Conservation (phyloP, 768 basidiomycete genomes). For the Hypholoma fasciculare region DNA sequence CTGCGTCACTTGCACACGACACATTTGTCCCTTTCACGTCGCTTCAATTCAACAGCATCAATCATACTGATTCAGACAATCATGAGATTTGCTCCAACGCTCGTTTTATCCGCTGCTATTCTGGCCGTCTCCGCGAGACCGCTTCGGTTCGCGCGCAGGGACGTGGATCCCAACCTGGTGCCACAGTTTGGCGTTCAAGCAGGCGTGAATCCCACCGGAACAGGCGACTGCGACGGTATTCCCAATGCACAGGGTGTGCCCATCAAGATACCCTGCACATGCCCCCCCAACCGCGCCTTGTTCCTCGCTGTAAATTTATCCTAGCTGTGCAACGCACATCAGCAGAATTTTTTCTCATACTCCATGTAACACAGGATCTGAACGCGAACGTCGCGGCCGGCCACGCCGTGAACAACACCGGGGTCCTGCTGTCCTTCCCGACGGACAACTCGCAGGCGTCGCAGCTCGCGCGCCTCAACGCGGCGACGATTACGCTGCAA, state of each 20-base stretch:
- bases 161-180: conserved; percentile 41
- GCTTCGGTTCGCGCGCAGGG: conserved; percentile 33
- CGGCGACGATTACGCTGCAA: conserved; percentile 65
- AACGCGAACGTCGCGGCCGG: conserved; percentile 37
- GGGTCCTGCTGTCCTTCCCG: conserved; percentile 60
- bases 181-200: conserved; percentile 60
- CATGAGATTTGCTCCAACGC: conserved; percentile 25
- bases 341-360: background rate
- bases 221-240: conserved; percentile 63
- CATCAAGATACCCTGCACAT: conserved; percentile 63
- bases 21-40: background rate
- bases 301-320: conserved; percentile 47
- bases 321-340: too few relatives aligned
- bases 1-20: background rate
- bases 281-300: conserved; percentile 54
- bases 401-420: conserved; percentile 61
- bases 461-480: conserved; percentile 56
- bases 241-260: conserved; percentile 54
- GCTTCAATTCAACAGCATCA: background rate
- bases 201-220: conserved; percentile 62
- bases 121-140: conserved; percentile 41
- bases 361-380: background rate
- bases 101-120: conserved; percentile 27
- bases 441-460: conserved; percentile 55
- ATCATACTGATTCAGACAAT: background rate